A percentile compares a stretch with the other conserved stretches of the same genome.
Evolutionary conservation across 164 flowering plant genomes (phyloP).

Genomic region (Sedum album): DNA sequence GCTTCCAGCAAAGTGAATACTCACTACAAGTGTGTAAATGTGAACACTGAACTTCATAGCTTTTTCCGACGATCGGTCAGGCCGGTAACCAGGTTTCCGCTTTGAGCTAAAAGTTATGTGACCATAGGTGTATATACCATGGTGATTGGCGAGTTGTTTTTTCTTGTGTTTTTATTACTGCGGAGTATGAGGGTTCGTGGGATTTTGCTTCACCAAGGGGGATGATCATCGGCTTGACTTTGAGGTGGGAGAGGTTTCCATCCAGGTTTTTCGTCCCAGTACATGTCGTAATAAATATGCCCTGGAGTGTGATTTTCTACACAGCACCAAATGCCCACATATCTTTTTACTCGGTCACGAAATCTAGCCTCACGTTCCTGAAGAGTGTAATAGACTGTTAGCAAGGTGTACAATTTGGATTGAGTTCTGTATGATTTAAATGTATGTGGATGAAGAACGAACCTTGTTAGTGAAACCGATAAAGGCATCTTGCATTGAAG

Average conservation of each 20-base stretch:
- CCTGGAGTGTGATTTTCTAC: conserved; percentile 52
- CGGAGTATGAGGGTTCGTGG: background rate
- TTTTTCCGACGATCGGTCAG: too few relatives aligned
- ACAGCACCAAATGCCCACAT: conserved; percentile 92
- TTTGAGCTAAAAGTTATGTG: background rate
- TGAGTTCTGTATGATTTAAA: background rate
- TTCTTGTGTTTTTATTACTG: background rate
- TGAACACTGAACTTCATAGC: background rate
- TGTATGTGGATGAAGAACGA: conserved; percentile 13
- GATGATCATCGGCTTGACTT: conserved; percentile 66
- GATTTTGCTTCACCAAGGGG: conserved; percentile 35
- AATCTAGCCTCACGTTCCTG: conserved; percentile 68
- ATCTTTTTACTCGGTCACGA: conserved; percentile 69
- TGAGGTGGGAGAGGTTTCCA: conserved; percentile 86
- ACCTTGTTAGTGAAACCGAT: conserved; percentile 75
- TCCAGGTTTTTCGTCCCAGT: conserved; percentile 93
- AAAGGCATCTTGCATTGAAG: conserved; percentile 85
- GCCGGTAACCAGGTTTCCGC: background rate
- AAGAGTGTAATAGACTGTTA: background rate
- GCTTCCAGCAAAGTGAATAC: background rate
- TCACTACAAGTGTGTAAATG: conserved; percentile 1
- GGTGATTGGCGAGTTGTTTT: background rate
- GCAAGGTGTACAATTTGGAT: background rate
- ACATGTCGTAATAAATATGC: conserved; percentile 95
- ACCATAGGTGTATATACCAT: background rate